Percentiles rank a stretch among this genome's conserved stretches.
Conservation (phyloP, 176 grass and related monocot genomes). For the Avena sativa region DNA sequence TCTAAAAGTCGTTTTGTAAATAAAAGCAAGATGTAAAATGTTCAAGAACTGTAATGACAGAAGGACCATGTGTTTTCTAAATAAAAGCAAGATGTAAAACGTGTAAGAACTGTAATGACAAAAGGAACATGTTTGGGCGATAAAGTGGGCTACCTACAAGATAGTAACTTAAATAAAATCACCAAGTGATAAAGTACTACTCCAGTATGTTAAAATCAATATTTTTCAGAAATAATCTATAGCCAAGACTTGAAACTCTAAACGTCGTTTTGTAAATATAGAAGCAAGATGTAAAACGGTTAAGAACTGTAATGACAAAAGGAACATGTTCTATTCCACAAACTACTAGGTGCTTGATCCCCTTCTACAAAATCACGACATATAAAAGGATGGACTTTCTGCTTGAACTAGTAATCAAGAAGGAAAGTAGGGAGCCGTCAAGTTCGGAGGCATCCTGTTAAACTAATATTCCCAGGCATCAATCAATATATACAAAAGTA, state of each 20-base stretch:
- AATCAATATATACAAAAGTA: no score
- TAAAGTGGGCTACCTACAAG: constrained; percentile 37
- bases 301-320: background rate
- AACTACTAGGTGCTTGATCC: background rate
- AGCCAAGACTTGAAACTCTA: background rate
- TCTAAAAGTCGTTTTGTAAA: background rate
- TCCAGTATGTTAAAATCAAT: background rate
- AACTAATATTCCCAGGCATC: background rate
- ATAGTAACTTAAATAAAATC: background rate
- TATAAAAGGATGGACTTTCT: background rate
- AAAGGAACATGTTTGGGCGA: background rate
- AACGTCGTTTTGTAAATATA: background rate
- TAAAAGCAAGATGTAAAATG: background rate
- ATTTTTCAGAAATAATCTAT: background rate
- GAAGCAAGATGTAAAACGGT: background rate
- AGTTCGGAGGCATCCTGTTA: background rate
- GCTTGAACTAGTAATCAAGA: background rate
- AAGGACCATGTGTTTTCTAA: no score
- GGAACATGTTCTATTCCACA: background rate
- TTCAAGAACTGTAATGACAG: background rate
- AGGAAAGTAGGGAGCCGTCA: background rate
- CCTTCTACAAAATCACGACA: background rate
- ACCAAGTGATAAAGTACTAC: background rate
- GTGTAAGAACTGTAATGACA: background rate
- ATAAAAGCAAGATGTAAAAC: background rate